Base-by-base conservation (phyloP, 1,139 yeast species). In the Saccharomyces uvarum region DNA sequence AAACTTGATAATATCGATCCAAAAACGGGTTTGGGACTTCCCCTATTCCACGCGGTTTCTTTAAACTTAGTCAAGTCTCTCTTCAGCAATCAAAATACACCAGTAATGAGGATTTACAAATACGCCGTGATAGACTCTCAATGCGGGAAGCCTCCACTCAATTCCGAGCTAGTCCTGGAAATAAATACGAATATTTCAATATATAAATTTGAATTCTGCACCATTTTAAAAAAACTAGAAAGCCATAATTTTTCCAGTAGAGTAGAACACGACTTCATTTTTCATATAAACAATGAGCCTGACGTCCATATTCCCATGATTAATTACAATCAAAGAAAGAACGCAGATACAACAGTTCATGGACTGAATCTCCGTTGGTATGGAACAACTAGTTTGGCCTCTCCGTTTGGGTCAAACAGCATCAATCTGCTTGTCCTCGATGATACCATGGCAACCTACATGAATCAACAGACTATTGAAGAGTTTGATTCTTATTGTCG, bases 21-120 rank as follows among this genome's bases (percentile, higher is more conserved):
- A 5, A 53, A 56, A 14, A 55, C 56, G 6, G 64, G 64, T 19
- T 60, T 71, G 2, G 75, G 72, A 0, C 55, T 68, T 31, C 75
- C 76, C 2, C 47, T 72, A 5, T 61, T 70, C 32, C 75, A 72
- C 52, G 66, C 68, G 1, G 57, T 64, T 2, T 59, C 70, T 2
- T 60, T 66, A 6, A 63, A 66, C 57, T 58, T 62, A 48, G 54
- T 68, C 48, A 65, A 61, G 53, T 62, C 70, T 0, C 62, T 70
- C 19, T 68, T 71, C 50, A 53, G 56, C 14, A 63, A 59, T 44
- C 63, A 60, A 50, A 60, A 57, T 28, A 57, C 61, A 1, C 70
- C 72, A 1, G 58, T 67, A 2, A 58, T 70, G 62, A 64, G 63
- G 13, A 63, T 72, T 13, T 66, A 64, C 57, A 67, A 63, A 50